Evolutionary conservation across 768 basidiomycete genomes (phyloP), one percentile per base, ranked within the genome.

Genomic region (Gymnopilus dilepis): DNA sequence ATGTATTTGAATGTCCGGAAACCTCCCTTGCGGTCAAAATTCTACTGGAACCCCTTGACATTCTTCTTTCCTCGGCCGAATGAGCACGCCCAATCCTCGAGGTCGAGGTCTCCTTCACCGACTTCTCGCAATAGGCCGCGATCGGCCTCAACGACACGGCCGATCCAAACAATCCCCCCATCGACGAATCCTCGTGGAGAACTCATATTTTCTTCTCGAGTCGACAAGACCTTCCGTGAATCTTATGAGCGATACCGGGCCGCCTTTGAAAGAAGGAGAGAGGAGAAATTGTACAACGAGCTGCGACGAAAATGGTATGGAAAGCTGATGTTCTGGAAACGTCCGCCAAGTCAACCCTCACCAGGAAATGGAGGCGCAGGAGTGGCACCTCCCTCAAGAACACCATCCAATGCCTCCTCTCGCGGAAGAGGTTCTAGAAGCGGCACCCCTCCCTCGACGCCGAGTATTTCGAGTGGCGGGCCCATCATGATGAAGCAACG

Each of bases 1-100:
- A 96, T 99, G 89, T 93, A 94, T 70, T 84, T 99, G 67, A 99
- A 99, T 77, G 92, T 97, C 69, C 90, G 95, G 41, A 86, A 87
- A 65, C 89, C 88, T 1, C 86, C 94, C 0, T 76, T 92, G 15
- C 82, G 84, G 31, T 86, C 89, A 11, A 86, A 84, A 68, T 75
- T 87, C 63, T 69, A 67, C 65, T 79, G 74, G 78, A 87, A 83
- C 67, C 84, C 84, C 7, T 73, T 89, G 50, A 73, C 82, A n/a
- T 83, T 86, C 74, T 82, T 89, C 74, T 86, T 85, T 59, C 80
- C 82, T 11, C 77, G 82, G 22, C 78, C 82, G 4, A 67, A 73
- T 6, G 67, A 71, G 24, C 58, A 61, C 1, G 38, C 72, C 56
- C 58, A 68, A 30, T 63, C 70, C 53, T 58, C 74, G 34, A 67